Evolutionary conservation across 352 stramenopile species (phyloP).

Genomic region (Pythium graminicola): DNA sequence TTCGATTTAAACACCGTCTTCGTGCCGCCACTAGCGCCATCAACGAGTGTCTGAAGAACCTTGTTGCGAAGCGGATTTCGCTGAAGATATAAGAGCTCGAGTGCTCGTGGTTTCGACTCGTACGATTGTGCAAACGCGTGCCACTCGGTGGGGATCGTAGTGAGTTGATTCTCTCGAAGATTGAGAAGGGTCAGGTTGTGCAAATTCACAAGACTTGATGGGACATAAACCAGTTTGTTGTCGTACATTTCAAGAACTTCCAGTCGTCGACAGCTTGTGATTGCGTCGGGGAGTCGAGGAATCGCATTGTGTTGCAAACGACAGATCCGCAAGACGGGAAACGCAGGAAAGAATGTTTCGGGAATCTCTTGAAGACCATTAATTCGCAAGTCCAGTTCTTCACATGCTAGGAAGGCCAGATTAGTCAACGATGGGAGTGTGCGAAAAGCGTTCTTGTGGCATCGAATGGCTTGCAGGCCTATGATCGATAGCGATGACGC

Average conservation of each 20-base stretch:
- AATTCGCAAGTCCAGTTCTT: constrained; percentile 38
- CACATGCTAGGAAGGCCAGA: constrained; percentile 26
- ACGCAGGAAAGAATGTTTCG: constrained; percentile 30
- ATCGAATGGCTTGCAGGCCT: constrained; percentile 4
- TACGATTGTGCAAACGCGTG: constrained; percentile 27
- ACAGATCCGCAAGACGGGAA: constrained; percentile 34
- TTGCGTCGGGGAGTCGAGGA: constrained; percentile 25
- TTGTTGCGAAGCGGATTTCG: constrained; percentile 38
- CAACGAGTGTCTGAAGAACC: constrained; percentile 32
- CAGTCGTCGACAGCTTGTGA: constrained; percentile 29
- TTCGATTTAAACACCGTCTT: constrained; percentile 14
- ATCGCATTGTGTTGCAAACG: constrained; percentile 41
- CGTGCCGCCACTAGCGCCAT: constrained; percentile 17
- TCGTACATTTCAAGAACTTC: constrained; percentile 41
- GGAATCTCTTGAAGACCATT: constrained; percentile 43
- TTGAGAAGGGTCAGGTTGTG: constrained; percentile 34
- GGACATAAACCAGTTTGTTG: constrained; percentile 36
- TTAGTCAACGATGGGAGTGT: constrained; percentile 13
- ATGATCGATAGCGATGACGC: background rate
- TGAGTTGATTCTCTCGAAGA: constrained; percentile 40
- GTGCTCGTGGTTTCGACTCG: constrained; percentile 11
- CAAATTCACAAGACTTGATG: constrained; percentile 25
- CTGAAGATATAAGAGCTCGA: constrained; percentile 39
- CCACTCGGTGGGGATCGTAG: constrained; percentile 40
- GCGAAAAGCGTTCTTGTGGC: constrained; percentile 21